Conservation (phyloP, 305 asterid species). For the Petunia hybrid region DNA sequence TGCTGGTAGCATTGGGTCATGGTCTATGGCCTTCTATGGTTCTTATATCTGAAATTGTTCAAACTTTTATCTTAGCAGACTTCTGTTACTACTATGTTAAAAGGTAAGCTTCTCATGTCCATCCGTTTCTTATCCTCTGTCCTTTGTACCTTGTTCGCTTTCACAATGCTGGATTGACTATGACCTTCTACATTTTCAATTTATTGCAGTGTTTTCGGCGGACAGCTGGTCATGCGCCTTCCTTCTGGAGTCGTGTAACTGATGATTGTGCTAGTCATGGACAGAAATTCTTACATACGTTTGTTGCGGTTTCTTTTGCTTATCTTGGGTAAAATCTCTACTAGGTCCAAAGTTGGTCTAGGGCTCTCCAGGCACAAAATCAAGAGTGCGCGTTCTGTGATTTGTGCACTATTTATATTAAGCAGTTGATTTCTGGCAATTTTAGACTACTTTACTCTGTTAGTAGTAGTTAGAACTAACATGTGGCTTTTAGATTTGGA, state of each 20-base stretch:
- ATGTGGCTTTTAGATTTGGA: background rate
- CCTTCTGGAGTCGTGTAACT: slow-evolving; percentile 58
- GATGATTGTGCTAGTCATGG: slow-evolving; percentile 20
- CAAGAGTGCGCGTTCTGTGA: slow-evolving; percentile 30
- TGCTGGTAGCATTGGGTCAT: slow-evolving; percentile 55
- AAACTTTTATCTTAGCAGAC: slow-evolving; percentile 59
- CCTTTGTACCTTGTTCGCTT: background rate
- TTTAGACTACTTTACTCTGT: background rate
- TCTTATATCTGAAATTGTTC: slow-evolving; percentile 57
- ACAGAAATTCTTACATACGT: slow-evolving; percentile 27
- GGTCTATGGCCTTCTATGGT: slow-evolving; percentile 66
- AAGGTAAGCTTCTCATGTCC: slow-evolving; percentile 37
- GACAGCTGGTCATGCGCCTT: slow-evolving; percentile 58
- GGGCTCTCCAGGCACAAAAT: slow-evolving; percentile 22
- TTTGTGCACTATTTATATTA: slow-evolving; percentile 24
- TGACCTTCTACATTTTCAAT: background rate
- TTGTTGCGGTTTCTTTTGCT: background rate
- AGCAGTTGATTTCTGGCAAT: background rate
- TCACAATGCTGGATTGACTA: background rate
- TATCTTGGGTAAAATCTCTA: slow-evolving; percentile 24
- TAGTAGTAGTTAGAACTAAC: background rate
- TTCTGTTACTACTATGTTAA: slow-evolving; percentile 61
- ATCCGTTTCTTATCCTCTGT: background rate
- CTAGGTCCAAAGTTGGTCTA: slow-evolving; percentile 19
- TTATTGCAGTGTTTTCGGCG: slow-evolving; percentile 56